Evolutionary conservation across 306 rosid genomes (phyloP), one percentile per base, ranked within the genome.

Genomic region (Crotalaria pallida): DNA sequence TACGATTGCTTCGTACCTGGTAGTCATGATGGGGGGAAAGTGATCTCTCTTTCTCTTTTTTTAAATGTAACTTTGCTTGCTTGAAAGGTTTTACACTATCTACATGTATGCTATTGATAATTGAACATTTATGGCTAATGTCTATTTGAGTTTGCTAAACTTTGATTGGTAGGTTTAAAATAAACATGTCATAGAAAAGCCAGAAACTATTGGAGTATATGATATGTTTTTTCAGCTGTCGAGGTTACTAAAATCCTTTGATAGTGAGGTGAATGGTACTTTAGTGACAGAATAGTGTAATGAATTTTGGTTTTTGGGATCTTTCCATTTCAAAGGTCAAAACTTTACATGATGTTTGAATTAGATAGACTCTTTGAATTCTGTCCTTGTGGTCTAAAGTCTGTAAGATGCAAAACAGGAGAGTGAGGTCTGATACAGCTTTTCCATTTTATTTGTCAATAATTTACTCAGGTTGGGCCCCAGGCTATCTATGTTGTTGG

Each of bases 401-500:
- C 73, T 47, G 47, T 53, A 66, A 9, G 58, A 13, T 48, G 67
- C 67, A 67, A 75, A 27, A 71, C 47, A 26, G 18, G 33, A 70
- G 61, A 43, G 74, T 49, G 57, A 11, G 36, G 49, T 58, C 31
- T 59, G 63, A 68, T 76, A 75, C 73, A 34, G 2, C 17, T 75
- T 66, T 66, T 66, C 70, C 65, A 62, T 61, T 53, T 57, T 49
- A 61, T 72, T 23, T 58, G 27, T 57, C 58, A 43, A 59, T 77
- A 63, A 72, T 59, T 77, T 76, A 38, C 65, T 19, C 85, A 95
- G 99, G 96, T 95, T 84, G 99, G 97, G 60, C 99, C 99, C 62
- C 99, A 91, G 86, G 99, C 97, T 69, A 87, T 95, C 67, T 95
- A 91, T 83, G 99, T 91, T 74, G 99, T 95, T 79, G 99, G 91